phyloP scores from a whole-genome alignment of 805 yeast genomes.

The Saccharomycopsis olivae region DNA sequence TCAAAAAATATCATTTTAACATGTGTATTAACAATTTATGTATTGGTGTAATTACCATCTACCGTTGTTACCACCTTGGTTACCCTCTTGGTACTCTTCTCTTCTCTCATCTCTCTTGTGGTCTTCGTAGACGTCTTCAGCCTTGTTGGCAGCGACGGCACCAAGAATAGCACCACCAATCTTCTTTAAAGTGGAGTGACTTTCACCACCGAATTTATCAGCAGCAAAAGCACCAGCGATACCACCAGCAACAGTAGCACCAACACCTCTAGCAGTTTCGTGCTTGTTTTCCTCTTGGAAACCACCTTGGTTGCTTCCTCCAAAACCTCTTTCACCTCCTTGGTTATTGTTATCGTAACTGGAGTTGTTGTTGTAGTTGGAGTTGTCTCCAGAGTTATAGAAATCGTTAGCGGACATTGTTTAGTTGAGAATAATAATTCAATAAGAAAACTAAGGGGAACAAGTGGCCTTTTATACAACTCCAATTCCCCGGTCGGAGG shows the following conservation, averaged over 20 bases:
- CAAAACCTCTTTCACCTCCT: slow-evolving; percentile 8
- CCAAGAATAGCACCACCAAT: slow-evolving; percentile 46
- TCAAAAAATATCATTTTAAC: too few species aligned
- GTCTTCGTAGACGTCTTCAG: slow-evolving; percentile 31
- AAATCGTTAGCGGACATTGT: slow-evolving; percentile 49
- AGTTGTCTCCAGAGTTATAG: slow-evolving; percentile 36
- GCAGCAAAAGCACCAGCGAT: slow-evolving; percentile 31
- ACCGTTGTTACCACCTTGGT: slow-evolving; percentile 8
- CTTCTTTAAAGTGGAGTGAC: slow-evolving; percentile 34
- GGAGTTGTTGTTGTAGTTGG: slow-evolving; percentile 11
- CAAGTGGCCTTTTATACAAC: too few species aligned
- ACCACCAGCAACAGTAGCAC: slow-evolving; percentile 36
- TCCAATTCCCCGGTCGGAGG: too few species aligned
- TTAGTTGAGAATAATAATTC: too few species aligned
- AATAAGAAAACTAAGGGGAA: too few species aligned
- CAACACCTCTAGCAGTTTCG: slow-evolving; percentile 31
- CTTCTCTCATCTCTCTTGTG: slow-evolving; percentile 16
- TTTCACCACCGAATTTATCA: slow-evolving; percentile 32
- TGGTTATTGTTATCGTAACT: slow-evolving; percentile 5
- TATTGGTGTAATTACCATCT: slow-evolving; percentile 10
- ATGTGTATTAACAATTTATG: too few species aligned
- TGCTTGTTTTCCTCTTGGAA: slow-evolving; percentile 18
- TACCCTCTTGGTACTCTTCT: slow-evolving; percentile 7
- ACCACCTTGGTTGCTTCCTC: slow-evolving; percentile 6
- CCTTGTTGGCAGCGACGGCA: slow-evolving; percentile 42